Evolutionary conservation across 495 filamentous ascomycete species (phyloP).

Genomic region (Xylaria palmicola): DNA sequence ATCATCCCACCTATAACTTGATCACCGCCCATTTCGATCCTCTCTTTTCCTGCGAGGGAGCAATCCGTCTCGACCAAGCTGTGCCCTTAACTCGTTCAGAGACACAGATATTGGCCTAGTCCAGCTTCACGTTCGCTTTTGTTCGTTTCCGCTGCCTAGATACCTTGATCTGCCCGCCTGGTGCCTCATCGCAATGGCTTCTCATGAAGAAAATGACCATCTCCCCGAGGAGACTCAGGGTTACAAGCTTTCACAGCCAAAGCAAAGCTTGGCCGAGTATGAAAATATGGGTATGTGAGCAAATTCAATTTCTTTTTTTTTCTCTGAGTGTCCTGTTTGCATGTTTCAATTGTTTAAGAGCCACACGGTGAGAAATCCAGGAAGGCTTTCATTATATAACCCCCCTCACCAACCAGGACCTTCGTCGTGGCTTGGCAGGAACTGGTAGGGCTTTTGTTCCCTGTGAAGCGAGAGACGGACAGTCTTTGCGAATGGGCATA

Average conservation of each 20-base stretch:
- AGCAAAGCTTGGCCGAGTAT: constrained; percentile 95
- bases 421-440: background rate
- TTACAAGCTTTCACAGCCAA: constrained; percentile 92
- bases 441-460: background rate
- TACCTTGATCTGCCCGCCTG: background rate
- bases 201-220: constrained; percentile 78
- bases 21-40: constrained; percentile 17
- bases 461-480: background rate
- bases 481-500: background rate
- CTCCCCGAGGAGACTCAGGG: constrained; percentile 83
- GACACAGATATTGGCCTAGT: background rate
- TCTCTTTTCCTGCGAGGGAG: constrained; percentile 8
- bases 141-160: constrained; percentile 1
- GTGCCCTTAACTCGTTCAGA: background rate
- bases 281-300: constrained; percentile 82
- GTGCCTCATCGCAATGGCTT: constrained; percentile 56
- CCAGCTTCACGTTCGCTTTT: constrained; percentile 2
- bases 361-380: background rate
- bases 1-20: constrained; percentile 17
- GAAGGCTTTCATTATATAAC: background rate
- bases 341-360: background rate
- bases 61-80: background rate
- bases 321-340: constrained; percentile 3
- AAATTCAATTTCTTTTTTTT: constrained; percentile 17
- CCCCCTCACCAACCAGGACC: background rate